Evolutionary conservation across 495 filamentous ascomycete genomes (phyloP).

Genomic region (Aspergillus coremiiformis): DNA sequence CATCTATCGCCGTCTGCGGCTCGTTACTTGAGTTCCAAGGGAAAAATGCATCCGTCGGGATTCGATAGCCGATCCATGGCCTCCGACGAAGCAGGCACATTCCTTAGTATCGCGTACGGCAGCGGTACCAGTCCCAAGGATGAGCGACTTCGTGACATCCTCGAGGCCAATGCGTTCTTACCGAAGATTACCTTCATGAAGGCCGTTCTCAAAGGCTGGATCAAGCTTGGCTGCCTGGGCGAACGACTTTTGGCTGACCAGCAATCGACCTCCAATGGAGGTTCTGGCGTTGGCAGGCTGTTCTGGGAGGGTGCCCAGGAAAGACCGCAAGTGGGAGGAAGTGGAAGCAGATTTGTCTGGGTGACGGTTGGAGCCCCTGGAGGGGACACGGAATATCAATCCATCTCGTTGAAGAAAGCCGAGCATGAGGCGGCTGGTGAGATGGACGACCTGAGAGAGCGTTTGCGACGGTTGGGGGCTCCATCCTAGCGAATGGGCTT

Average conservation of each 20-base stretch:
- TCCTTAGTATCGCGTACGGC: constrained; percentile 51
- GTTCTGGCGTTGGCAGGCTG: constrained; percentile 45
- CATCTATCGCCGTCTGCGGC: constrained; percentile 67
- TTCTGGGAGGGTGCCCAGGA: constrained; percentile 65
- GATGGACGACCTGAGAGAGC: constrained; percentile 30
- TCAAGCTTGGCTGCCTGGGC: constrained; percentile 62
- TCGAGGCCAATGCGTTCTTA: constrained; percentile 72
- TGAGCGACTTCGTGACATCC: constrained; percentile 53
- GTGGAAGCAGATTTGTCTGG: constrained; percentile 71
- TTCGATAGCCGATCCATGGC: constrained; percentile 47
- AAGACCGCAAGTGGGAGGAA: constrained; percentile 36
- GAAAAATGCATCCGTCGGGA: constrained; percentile 48
- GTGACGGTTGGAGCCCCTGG: constrained; percentile 71
- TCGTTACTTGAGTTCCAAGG: constrained; percentile 50
- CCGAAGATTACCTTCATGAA: constrained; percentile 71
- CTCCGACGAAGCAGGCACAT: constrained; percentile 54
- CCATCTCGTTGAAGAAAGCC: constrained; percentile 31
- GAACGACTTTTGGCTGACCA: constrained; percentile 19
- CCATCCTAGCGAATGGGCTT: constrained; percentile 9
- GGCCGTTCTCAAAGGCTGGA: constrained; percentile 64
- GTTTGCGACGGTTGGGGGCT: constrained; percentile 26
- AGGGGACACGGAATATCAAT: constrained; percentile 55
- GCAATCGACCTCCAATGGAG: constrained; percentile 10
- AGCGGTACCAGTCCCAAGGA: constrained; percentile 42
- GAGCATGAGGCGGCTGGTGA: constrained; percentile 18